These are phyloP conservation scores for Cladosporium sp. DNA, from an alignment of 2,329 filamentous ascomycete species.

Conservation along the genomic window DNA sequence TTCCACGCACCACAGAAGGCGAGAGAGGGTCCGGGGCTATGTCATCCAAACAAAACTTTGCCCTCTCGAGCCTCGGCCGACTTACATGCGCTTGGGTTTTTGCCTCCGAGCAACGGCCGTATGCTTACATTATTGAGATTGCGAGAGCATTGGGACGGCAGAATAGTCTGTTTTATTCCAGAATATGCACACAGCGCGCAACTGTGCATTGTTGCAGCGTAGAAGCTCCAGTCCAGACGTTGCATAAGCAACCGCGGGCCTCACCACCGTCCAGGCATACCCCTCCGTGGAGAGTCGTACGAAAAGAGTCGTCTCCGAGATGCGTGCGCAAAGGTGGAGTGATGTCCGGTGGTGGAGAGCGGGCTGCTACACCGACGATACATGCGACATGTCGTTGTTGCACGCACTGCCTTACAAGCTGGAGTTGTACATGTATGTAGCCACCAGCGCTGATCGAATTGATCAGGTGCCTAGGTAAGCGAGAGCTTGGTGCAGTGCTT, in stretches of 20 bases:
- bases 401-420: too few relatives aligned
- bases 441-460: too few relatives aligned
- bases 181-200: not conserved
- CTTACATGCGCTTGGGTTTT: not conserved
- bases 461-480: too few relatives aligned
- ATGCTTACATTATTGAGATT: not conserved
- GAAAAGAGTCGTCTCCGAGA: not conserved
- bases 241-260: constrained; percentile 6
- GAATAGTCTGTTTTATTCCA: not conserved
- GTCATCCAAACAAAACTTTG: constrained; percentile 2
- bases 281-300: not conserved
- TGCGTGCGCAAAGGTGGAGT: not conserved
- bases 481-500: too few relatives aligned
- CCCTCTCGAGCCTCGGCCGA: constrained; percentile 7
- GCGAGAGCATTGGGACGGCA: not conserved
- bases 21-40: constrained; percentile 1
- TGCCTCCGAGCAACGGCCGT: constrained; percentile 4
- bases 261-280: not conserved
- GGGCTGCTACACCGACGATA: too few relatives aligned
- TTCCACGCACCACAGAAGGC: not conserved
- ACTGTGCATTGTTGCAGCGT: not conserved
- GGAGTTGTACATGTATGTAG: too few relatives aligned
- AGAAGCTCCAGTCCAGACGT: not conserved
- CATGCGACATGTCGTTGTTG: too few relatives aligned
- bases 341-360: not conserved